Base-by-base conservation (phyloP, 768 basidiomycete genomes). In the Lentinus tigrinus region DNA sequence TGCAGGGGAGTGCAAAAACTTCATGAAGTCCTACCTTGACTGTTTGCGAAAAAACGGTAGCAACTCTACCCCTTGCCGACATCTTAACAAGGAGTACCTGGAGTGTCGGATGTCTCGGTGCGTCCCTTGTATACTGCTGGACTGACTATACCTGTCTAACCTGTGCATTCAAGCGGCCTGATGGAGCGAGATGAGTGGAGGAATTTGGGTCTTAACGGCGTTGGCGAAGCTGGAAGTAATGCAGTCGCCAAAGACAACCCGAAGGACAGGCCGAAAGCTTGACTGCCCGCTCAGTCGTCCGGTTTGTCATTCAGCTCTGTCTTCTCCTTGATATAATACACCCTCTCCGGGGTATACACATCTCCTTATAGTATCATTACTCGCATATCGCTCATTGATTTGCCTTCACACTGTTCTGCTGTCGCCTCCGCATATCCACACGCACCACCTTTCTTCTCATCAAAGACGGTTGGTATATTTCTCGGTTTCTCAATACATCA, bases 81-180 rank as follows among this genome's bases (percentile, higher is more conserved):
- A 76, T 42, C 71, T 89, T 65, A 91, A 87, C 72, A 88, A 81
- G 67, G 78, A 86, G 31, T 96, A 96, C 65, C 80, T 96, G 27
- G 85, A 93, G 57, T 96, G 94, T 68, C 78, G 94, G 62, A 95
- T 96, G 94, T 76, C 83, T 67, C 88, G 87, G 93, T 93, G 67
- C 65, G 88, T 75, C 27, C 52, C 21, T 56, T 19, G 52, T n/a
- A 54, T 26, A n/a, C n/a, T n/a, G n/a, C n/a, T 14, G 21, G 27
- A 17, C 23, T 17, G 26, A 47, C 8, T 47, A 13, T 48, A 36
- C 16, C 54, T 48, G 47, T 46, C 3, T 61, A 17, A 60, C 37
- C 31, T 17, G 8, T 4, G n/a, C 21, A 16, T 26, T 28, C 1
- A 31, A 95, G 93, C 64, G 91, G 89, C n/a, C 77, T 95, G 48